Conservation (phyloP, 768 basidiomycete genomes). For the Saitozyma sp. region DNA sequence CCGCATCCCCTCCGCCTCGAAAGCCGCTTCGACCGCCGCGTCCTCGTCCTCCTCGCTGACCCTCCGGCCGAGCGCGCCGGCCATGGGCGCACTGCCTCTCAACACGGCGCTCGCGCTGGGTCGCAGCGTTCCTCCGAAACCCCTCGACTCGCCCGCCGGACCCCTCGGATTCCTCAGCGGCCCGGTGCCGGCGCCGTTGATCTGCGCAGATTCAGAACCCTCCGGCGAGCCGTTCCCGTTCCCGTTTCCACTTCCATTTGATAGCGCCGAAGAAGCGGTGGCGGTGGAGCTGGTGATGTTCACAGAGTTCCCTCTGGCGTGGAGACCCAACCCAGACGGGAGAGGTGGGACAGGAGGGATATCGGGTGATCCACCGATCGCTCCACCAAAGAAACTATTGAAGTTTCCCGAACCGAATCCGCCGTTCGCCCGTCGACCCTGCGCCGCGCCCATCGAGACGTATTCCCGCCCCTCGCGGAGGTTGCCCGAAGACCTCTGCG, state of each 20-base stretch:
- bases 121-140: slow-evolving; percentile 27
- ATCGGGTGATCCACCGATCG: slow-evolving; percentile 15
- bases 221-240: slow-evolving; percentile 1
- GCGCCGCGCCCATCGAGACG: slow-evolving; percentile 41
- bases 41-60: slow-evolving; percentile 27
- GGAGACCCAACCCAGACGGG: slow-evolving; percentile 25
- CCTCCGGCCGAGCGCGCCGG: slow-evolving; percentile 12
- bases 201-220: background rate
- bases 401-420: slow-evolving; percentile 28
- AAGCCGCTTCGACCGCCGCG: slow-evolving; percentile 3
- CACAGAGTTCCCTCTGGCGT: background rate
- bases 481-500: slow-evolving; percentile 52
- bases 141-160: slow-evolving; percentile 43
- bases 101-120: slow-evolving; percentile 16
- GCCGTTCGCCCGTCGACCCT: slow-evolving; percentile 24
- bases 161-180: slow-evolving; percentile 47
- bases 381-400: slow-evolving; percentile 40
- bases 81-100: slow-evolving; percentile 19
- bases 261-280: background rate
- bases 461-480: slow-evolving; percentile 45
- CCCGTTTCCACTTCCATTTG: background rate
- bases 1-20: slow-evolving; percentile 24
- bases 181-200: slow-evolving; percentile 3
- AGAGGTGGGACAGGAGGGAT: slow-evolving; percentile 43
- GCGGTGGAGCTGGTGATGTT: slow-evolving; percentile 4